Conservation (phyloP, 2,329 filamentous ascomycete genomes). For the Sclerotinia minor region DNA sequence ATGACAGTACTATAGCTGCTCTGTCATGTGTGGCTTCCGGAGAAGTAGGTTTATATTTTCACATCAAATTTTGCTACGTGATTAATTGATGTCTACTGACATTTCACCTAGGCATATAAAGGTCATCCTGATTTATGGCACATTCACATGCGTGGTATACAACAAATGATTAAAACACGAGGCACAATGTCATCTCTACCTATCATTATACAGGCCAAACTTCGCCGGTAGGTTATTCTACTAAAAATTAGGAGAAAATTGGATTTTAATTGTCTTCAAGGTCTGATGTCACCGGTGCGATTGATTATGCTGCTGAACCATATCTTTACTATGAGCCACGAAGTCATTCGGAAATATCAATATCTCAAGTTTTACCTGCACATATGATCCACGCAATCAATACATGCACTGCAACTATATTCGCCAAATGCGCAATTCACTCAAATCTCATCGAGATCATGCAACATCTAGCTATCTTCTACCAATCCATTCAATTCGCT, state of each 20-base stretch:
- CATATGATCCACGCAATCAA: slow-evolving; percentile 2
- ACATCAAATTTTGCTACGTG: neutral
- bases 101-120: slow-evolving; percentile 27
- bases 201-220: slow-evolving; percentile 29
- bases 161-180: slow-evolving; percentile 29
- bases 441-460: slow-evolving; percentile 26
- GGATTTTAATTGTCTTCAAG: slow-evolving; percentile 20
- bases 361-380: slow-evolving; percentile 27
- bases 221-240: slow-evolving; percentile 28
- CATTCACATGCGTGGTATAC: slow-evolving; percentile 34
- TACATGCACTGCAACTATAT: neutral
- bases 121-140: slow-evolving; percentile 32
- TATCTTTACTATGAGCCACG: slow-evolving; percentile 26
- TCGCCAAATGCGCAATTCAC: slow-evolving; percentile 19
- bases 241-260: neutral
- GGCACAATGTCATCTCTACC: slow-evolving; percentile 23
- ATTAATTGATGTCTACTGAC: neutral
- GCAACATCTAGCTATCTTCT: slow-evolving; percentile 29
- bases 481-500: slow-evolving; percentile 27
- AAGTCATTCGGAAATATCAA: slow-evolving; percentile 16
- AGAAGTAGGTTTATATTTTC: slow-evolving; percentile 25
- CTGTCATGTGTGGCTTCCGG: slow-evolving; percentile 35
- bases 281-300: slow-evolving; percentile 35
- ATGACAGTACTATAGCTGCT: slow-evolving; percentile 17
- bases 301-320: slow-evolving; percentile 32